phyloP scores from a whole-genome alignment of 2,329 filamentous ascomycete species.

The Pseudocercospora ulei region DNA sequence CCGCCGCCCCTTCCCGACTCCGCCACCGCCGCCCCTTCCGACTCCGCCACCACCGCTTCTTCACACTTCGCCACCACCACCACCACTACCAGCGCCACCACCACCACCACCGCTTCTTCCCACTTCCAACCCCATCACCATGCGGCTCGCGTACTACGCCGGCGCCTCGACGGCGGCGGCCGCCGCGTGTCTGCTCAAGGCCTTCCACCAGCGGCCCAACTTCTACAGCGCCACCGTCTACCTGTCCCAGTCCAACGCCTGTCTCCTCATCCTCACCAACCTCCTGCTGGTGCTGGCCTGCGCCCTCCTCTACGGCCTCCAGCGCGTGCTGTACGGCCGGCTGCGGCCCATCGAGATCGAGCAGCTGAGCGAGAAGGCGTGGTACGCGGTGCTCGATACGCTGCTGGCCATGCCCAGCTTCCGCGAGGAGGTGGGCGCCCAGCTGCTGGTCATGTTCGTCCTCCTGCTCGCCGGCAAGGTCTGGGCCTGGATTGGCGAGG shows the following conservation, averaged over 20 bases:
- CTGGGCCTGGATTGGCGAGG: conserved; percentile 97
- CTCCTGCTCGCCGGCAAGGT: conserved; percentile 86
- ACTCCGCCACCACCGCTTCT: no score
- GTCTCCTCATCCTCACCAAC: conserved; percentile 88
- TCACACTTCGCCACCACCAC: no score
- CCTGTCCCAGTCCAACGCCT: conserved; percentile 90
- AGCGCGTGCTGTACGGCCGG: conserved; percentile 79
- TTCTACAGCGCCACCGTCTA: conserved; percentile 98
- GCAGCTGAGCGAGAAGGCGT: conserved; percentile 92
- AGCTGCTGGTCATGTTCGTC: conserved; percentile 95
- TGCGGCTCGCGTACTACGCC: conserved; percentile 33
- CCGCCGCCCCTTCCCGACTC: no score
- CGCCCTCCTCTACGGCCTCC: conserved; percentile 73
- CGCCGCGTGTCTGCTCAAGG: conserved; percentile 72
- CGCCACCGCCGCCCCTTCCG: no score
- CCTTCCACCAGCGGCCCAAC: conserved; percentile 89
- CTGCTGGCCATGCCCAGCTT: conserved; percentile 98
- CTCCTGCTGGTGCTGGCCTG: conserved; percentile 72
- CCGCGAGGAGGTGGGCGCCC: conserved; percentile 83
- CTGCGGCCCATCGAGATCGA: conserved; percentile 91
- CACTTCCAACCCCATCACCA: conserved; percentile 10
- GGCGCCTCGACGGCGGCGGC: conserved; percentile 68
- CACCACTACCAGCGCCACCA: no score
- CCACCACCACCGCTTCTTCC: no score
- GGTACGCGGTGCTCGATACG: conserved; percentile 97